A percentile compares a stretch with the other conserved stretches of the same genome.
These are phyloP conservation scores for Penicillium sumatraense DNA, from an alignment of 2,329 filamentous ascomycete genomes.

Conservation along the genomic window DNA sequence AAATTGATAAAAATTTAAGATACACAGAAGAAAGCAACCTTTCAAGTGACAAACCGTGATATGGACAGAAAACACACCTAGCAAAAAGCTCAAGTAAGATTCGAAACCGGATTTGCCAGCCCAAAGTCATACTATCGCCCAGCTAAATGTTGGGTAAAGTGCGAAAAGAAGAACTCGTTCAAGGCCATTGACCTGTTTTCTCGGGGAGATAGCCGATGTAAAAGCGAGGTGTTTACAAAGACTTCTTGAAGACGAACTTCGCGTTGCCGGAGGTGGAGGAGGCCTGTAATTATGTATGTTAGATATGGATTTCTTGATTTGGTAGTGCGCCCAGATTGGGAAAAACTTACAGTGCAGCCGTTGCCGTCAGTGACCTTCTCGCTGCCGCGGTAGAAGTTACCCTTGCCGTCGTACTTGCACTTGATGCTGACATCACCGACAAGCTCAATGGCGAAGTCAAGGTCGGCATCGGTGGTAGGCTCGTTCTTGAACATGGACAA, in stretches of 20 bases:
- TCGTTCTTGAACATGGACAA: conserved; percentile 83
- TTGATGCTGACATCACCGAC: conserved; percentile 64
- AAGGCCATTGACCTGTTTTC: conserved; percentile 15
- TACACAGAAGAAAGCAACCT: conserved; percentile 40
- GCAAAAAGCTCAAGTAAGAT: conserved; percentile 14
- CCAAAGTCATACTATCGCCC: background rate
- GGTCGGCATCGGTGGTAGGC: conserved; percentile 70
- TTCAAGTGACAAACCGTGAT: conserved; percentile 35
- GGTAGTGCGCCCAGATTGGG: background rate
- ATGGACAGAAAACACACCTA: conserved; percentile 27
- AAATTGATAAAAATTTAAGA: conserved; percentile 41
- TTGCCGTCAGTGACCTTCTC: conserved; percentile 50
- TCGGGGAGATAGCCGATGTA: background rate
- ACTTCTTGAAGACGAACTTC: conserved; percentile 48
- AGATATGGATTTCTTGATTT: background rate
- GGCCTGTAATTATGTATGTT: conserved; percentile 42
- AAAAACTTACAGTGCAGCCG: conserved; percentile 83
- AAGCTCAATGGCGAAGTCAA: conserved; percentile 82
- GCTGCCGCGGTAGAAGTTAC: conserved; percentile 60
- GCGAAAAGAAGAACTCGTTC: conserved; percentile 15
- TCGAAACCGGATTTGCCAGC: no score
- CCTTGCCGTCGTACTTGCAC: conserved; percentile 68
- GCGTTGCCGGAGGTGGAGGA: conserved; percentile 55
- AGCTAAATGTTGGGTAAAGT: conserved; percentile 2
- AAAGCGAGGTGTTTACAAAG: conserved; percentile 19